Evolutionary conservation across 345 rosid genomes (phyloP).

Genomic region (Zanthoxylum bungeanum): DNA sequence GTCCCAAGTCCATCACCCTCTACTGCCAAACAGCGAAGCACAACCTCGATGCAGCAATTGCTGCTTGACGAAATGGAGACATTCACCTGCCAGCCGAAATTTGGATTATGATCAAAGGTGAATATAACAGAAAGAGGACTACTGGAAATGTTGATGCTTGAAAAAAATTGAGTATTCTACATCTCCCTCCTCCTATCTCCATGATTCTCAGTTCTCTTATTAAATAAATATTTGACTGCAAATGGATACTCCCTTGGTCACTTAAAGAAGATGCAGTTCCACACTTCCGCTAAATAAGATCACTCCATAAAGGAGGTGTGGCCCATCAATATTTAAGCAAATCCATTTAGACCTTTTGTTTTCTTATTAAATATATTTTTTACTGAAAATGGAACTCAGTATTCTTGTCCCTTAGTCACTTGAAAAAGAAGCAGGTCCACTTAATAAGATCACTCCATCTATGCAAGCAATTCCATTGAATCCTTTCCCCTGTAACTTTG

Average conservation of each 20-base stretch:
- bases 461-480: neutral
- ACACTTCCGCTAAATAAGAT: neutral
- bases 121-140: neutral
- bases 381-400: neutral
- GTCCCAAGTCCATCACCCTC: constrained; percentile 89
- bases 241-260: neutral
- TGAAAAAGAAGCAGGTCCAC: neutral
- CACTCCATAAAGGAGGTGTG: neutral
- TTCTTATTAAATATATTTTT: no score
- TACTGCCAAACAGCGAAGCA: constrained; percentile 81
- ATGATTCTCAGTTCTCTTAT: neutral
- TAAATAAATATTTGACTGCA: neutral
- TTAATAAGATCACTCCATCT: neutral
- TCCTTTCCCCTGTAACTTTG: neutral
- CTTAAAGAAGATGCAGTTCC: neutral
- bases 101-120: constrained; percentile 9
- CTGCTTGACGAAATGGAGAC: constrained; percentile 70
- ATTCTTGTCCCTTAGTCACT: neutral
- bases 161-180: neutral
- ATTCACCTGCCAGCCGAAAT: constrained; percentile 56
- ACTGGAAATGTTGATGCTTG: neutral
- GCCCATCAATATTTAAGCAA: neutral
- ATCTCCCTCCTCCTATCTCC: neutral
- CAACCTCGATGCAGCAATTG: constrained; percentile 78
- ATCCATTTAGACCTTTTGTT: neutral